Percentiles rank a stretch among this genome's conserved stretches.
phyloP scores from a whole-genome alignment of 2,329 filamentous ascomycete genomes.

The Xylariaceae sp. region DNA sequence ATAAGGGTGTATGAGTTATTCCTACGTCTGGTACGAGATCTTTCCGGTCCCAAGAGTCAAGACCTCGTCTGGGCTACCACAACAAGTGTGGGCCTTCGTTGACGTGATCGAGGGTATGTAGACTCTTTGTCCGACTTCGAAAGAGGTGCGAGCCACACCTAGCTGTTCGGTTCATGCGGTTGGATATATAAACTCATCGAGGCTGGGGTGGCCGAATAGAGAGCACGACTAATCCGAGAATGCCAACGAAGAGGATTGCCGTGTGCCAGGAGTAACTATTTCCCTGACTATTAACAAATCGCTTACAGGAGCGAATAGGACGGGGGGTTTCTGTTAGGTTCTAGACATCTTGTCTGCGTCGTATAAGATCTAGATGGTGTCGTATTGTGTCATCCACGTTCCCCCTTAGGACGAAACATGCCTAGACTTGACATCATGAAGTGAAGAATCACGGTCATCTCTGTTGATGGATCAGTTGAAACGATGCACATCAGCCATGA shows the following conservation, averaged over 20 bases:
- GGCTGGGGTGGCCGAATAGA: slow-evolving; percentile 19
- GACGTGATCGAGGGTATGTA: slow-evolving; percentile 1
- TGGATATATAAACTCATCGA: slow-evolving; percentile 16
- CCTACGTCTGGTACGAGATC: slow-evolving; percentile 15
- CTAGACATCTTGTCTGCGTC: slow-evolving; percentile 23
- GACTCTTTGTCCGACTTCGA: slow-evolving; percentile 9
- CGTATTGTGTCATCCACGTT: slow-evolving; percentile 16
- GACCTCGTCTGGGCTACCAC: slow-evolving; percentile 14
- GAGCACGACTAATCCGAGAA: slow-evolving; percentile 26
- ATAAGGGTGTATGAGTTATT: slow-evolving; percentile 9
- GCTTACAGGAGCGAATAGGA: slow-evolving; percentile 28
- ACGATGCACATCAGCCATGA: slow-evolving; percentile 1
- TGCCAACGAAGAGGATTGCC: slow-evolving; percentile 27
- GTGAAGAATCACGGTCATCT: slow-evolving; percentile 27
- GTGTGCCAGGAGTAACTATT: slow-evolving; percentile 4
- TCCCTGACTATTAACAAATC: slow-evolving; percentile 23
- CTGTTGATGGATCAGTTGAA: slow-evolving; percentile 20
- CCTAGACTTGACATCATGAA: slow-evolving; percentile 27
- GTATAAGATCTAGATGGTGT: slow-evolving; percentile 11
- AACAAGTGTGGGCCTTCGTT: slow-evolving; percentile 2
- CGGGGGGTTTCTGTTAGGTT: slow-evolving; percentile 27
- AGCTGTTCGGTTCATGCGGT: slow-evolving; percentile 19
- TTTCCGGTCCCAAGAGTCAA: background rate
- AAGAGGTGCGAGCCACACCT: slow-evolving; percentile 13
- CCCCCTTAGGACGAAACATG: slow-evolving; percentile 25